Evolutionary conservation across 768 basidiomycete species (phyloP), one percentile per base, ranked within the genome.

Genomic region (Roridomyces roridus): DNA sequence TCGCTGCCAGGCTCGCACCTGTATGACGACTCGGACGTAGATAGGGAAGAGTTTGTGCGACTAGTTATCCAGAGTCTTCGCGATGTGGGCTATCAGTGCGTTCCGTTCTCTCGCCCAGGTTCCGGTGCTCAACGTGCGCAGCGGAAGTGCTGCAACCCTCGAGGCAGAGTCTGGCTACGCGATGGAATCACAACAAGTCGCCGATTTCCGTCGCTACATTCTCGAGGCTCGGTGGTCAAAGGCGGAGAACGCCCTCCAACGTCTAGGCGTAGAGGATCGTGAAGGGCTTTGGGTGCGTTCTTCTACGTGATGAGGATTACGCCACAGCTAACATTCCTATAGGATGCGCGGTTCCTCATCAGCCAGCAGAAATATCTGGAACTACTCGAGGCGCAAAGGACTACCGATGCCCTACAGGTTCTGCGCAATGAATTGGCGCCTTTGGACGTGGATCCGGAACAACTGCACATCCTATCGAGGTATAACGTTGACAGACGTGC

Each of bases 311-410:
- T 57, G 39, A 46, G 17, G 28, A 40, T 41, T 31, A 20, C 41
- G 18, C 23, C 51, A 60, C 34, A 40, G 48, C 57, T 35, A 55
- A 43, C 58, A 34, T 55, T 64, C 58, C 50, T 58, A 45, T 66
- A 96, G 89, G 87, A 91, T 65, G 89, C 91, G 20, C 86, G 80
- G 58, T 97, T 96, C 72, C 77, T 96, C 58, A 92, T 99, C 62
- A 88, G 87, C 57, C 89, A 91, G 73, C 97, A 99, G 82, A 96
- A 97, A 75, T 99, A 97, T 72, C 80, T 98, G 37, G 97, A 99
- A 69, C 79, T 92, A 18, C 79, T 99, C 46, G 96, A 98, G 67
- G 82, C 84, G 5, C 84, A 83, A 65, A 86, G 88, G 74, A 89
- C 86, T 2, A 91, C 91, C 41, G 80, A 83, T 58, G 97, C 97